Evolutionary conservation across 2,329 filamentous ascomycete genomes (phyloP).

Genomic region (Colletotrichum tabaci): DNA sequence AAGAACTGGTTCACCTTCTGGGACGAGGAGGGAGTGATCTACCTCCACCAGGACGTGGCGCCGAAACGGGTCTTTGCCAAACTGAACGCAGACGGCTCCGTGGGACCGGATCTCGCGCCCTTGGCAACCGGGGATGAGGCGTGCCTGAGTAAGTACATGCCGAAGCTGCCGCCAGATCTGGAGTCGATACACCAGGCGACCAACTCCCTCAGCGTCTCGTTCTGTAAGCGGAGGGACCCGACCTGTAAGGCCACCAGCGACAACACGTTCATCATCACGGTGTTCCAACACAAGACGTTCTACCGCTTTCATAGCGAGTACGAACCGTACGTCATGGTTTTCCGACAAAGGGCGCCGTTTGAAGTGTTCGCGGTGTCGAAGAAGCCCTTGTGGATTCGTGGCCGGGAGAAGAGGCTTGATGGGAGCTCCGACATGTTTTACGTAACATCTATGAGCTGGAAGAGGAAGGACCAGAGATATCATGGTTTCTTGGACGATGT

Average conservation of each 20-base stretch:
- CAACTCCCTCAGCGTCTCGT: slow-evolving; percentile 69
- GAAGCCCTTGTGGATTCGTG: slow-evolving; percentile 70
- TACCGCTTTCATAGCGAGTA: slow-evolving; percentile 65
- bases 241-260: slow-evolving; percentile 56
- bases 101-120: slow-evolving; percentile 62
- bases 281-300: slow-evolving; percentile 70
- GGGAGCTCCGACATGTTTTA: slow-evolving; percentile 69
- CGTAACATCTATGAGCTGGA: slow-evolving; percentile 71
- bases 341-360: slow-evolving; percentile 64
- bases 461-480: slow-evolving; percentile 60
- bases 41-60: slow-evolving; percentile 67
- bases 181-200: slow-evolving; percentile 73
- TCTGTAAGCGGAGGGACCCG: slow-evolving; percentile 64
- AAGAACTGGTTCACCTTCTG: slow-evolving; percentile 77
- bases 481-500: slow-evolving; percentile 71
- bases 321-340: slow-evolving; percentile 70
- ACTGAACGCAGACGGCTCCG: slow-evolving; percentile 60
- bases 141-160: slow-evolving; percentile 64
- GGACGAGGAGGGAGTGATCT: slow-evolving; percentile 62
- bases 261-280: slow-evolving; percentile 69
- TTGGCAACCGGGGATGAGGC: slow-evolving; percentile 55
- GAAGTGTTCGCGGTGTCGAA: slow-evolving; percentile 63
- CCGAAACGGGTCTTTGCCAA: slow-evolving; percentile 66
- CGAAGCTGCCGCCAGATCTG: slow-evolving; percentile 50
- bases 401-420: slow-evolving; percentile 55